A percentile compares a stretch with the other conserved stretches of the same genome.
Conservation (phyloP, 208 protist species). For the Herpetomonas samuelpessoai region DNA sequence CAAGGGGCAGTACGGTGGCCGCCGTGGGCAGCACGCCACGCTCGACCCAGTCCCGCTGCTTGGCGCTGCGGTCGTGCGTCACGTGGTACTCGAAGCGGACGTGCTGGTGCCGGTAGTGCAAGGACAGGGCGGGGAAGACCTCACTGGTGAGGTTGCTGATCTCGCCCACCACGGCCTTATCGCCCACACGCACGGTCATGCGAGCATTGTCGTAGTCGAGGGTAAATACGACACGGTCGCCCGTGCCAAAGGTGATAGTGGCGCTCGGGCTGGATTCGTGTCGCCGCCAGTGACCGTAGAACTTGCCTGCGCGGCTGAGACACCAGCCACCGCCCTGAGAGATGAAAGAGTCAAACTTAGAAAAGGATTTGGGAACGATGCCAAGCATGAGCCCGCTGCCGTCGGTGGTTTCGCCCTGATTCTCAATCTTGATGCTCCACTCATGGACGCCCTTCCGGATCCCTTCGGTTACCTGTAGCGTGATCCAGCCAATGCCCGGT, state of each 20-base stretch:
- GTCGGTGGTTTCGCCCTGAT: slow-evolving; percentile 90
- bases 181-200: slow-evolving; percentile 86
- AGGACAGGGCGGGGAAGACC: slow-evolving; percentile 89
- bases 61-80: slow-evolving; percentile 52
- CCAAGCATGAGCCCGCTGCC: slow-evolving; percentile 93
- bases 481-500: slow-evolving; percentile 90
- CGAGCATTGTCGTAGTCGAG: slow-evolving; percentile 86
- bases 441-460: slow-evolving; percentile 87
- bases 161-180: slow-evolving; percentile 80
- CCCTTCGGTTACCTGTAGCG: slow-evolving; percentile 86
- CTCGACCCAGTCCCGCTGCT: slow-evolving; percentile 68
- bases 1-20: slow-evolving; percentile 53
- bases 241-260: slow-evolving; percentile 78
- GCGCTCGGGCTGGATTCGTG: slow-evolving; percentile 46
- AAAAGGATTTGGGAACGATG: slow-evolving; percentile 86
- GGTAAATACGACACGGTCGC: slow-evolving; percentile 83
- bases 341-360: slow-evolving; percentile 93
- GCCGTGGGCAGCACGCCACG: slow-evolving; percentile 57
- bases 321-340: slow-evolving; percentile 92
- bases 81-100: slow-evolving; percentile 89
- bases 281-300: slow-evolving; percentile 91
- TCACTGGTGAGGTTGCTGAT: slow-evolving; percentile 82
- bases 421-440: slow-evolving; percentile 90
- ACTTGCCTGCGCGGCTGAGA: slow-evolving; percentile 89
- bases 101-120: slow-evolving; percentile 92